Conservation (phyloP, 2,329 filamentous ascomycete genomes). For the Hypocrella siamensis region DNA sequence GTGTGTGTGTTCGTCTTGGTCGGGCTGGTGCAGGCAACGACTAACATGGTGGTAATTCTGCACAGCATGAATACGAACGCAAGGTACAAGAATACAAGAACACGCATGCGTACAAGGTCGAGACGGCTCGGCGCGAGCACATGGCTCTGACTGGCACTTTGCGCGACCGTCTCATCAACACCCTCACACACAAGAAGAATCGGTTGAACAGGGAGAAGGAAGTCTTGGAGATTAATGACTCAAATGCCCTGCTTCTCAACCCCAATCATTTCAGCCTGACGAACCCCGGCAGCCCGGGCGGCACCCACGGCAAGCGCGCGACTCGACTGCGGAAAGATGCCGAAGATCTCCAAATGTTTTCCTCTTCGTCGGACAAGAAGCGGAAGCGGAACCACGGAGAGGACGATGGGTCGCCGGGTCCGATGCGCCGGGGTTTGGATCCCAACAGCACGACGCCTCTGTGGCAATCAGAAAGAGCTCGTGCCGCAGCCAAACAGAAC, state of each 20-base stretch:
- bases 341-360: slow-evolving; percentile 39
- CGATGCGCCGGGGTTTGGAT: slow-evolving; percentile 39
- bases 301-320: slow-evolving; percentile 45
- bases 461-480: slow-evolving; percentile 46
- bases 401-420: slow-evolving; percentile 47
- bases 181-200: slow-evolving; percentile 47
- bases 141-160: slow-evolving; percentile 42
- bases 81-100: slow-evolving; percentile 44
- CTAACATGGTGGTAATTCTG: slow-evolving; percentile 1
- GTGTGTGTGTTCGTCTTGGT: too few species aligned
- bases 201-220: slow-evolving; percentile 51
- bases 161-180: slow-evolving; percentile 51
- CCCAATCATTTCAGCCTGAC: slow-evolving; percentile 53
- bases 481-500: slow-evolving; percentile 35
- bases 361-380: slow-evolving; percentile 50
- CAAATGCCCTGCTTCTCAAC: slow-evolving; percentile 48
- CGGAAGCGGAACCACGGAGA: slow-evolving; percentile 44
- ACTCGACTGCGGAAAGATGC: slow-evolving; percentile 45
- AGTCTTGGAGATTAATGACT: slow-evolving; percentile 50
- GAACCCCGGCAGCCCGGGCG: slow-evolving; percentile 48
- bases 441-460: slow-evolving; percentile 41
- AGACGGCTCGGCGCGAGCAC: slow-evolving; percentile 48
- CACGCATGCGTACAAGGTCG: slow-evolving; percentile 43
- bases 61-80: slow-evolving; percentile 46
- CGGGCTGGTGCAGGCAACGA: not conserved